Conservation (phyloP, 208 protist genomes). For the Trypanosoma melophagium region DNA sequence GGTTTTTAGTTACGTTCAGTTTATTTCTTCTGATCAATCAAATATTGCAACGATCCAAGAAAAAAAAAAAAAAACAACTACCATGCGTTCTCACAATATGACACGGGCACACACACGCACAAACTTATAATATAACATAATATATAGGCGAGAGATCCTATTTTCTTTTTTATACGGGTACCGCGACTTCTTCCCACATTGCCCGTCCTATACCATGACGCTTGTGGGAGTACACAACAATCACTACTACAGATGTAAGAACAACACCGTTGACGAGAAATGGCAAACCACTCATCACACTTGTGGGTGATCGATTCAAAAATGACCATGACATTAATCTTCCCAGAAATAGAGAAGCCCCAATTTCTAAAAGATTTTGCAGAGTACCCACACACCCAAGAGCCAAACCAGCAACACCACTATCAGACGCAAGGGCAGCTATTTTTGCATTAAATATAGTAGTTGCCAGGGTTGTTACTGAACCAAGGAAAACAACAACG, state of each 20-base stretch:
- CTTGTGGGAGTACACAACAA: conserved; percentile 41
- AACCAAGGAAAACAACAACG: conserved; percentile 22
- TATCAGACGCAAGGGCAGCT: conserved; percentile 30
- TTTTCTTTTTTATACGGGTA: too few species aligned
- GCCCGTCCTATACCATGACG: conserved; percentile 23
- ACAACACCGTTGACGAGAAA: conserved; percentile 38
- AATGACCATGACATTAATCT: conserved; percentile 39
- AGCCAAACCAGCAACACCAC: conserved; percentile 31
- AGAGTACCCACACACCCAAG: conserved; percentile 42
- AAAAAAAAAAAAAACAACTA: too few species aligned
- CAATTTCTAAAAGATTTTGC: conserved; percentile 39
- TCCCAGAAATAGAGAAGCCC: conserved; percentile 34
- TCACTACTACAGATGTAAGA: conserved; percentile 19
- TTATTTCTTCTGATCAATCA: too few species aligned
- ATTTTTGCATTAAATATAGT: conserved; percentile 43
- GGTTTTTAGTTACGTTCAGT: too few species aligned
- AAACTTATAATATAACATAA: too few species aligned
- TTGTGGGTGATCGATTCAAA: conserved; percentile 10
- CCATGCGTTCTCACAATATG: too few species aligned
- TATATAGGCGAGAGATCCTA: too few species aligned
- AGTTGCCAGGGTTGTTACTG: conserved; percentile 25
- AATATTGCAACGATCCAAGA: too few species aligned
- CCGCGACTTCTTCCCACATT: not conserved
- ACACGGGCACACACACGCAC: too few species aligned
- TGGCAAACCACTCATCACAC: conserved; percentile 36